A percentile compares a stretch with the other conserved stretches of the same genome.
Evolutionary conservation across 2,329 filamentous ascomycete genomes (phyloP).

Genomic region (Thelonectria discophora): DNA sequence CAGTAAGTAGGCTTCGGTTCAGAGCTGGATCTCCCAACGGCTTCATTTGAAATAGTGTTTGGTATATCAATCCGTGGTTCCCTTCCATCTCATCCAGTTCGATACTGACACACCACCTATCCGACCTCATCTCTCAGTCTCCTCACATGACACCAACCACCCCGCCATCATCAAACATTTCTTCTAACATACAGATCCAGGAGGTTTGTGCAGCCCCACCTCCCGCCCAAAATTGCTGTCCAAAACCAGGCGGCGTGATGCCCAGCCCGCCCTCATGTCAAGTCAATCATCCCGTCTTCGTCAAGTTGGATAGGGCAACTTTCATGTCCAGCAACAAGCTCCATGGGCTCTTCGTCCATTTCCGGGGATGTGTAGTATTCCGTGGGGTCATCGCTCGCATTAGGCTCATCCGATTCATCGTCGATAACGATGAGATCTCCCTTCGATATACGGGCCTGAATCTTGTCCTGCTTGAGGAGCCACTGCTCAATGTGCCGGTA

Average conservation of each 20-base stretch:
- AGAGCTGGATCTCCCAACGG: not conserved
- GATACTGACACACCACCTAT: not conserved
- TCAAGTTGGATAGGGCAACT: not conserved
- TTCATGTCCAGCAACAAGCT: conserved; percentile 3
- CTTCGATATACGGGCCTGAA: conserved; percentile 28
- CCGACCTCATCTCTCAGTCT: not conserved
- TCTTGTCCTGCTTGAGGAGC: conserved; percentile 55
- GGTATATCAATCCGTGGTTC: no score
- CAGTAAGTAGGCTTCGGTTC: not conserved
- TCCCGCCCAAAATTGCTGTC: not conserved
- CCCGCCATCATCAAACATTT: not conserved
- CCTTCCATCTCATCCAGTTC: not conserved
- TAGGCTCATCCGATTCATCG: conserved; percentile 33
- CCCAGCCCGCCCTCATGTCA: conserved; percentile 23
- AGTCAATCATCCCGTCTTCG: conserved; percentile 30
- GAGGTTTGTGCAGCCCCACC: conserved; percentile 5
- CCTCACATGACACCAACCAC: conserved; percentile 12
- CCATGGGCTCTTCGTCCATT: conserved; percentile 39
- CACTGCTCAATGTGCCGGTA: conserved; percentile 59
- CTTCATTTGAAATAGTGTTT: not conserved
- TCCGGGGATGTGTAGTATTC: conserved; percentile 29
- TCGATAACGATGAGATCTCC: conserved; percentile 40
- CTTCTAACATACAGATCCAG: conserved; percentile 16
- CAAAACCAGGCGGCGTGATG: not conserved
- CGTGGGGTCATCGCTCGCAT: conserved; percentile 13